Percentiles rank a stretch among this genome's conserved stretches.
Conservation (phyloP, 2,329 filamentous ascomycete genomes). For the Gnomoniopsis smithogilvyi region DNA sequence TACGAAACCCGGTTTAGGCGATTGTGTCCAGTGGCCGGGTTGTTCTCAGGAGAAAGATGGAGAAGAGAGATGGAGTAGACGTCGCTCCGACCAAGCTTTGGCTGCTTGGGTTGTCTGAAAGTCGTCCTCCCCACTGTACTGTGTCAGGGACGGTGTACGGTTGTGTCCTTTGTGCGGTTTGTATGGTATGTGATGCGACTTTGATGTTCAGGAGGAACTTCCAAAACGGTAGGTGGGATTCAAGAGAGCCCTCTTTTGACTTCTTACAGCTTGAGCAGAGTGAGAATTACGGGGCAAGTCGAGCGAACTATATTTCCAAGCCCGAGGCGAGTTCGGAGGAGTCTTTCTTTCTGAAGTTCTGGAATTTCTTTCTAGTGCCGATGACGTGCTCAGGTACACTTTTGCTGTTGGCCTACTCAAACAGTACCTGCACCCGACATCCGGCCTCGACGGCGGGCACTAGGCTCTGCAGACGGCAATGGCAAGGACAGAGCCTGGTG, state of each 20-base stretch:
- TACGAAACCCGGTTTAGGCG: conserved; percentile 17
- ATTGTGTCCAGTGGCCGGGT: conserved; percentile 1
- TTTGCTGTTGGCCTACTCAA: background rate
- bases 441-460: background rate
- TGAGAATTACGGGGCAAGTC: background rate
- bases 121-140: conserved; percentile 9
- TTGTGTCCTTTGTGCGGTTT: background rate
- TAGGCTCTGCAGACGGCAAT: background rate
- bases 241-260: background rate
- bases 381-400: conserved; percentile 19
- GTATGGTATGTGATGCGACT: background rate
- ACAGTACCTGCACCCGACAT: conserved; percentile 7
- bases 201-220: background rate
- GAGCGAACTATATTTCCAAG: conserved; percentile 2
- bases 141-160: conserved; percentile 12
- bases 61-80: background rate
- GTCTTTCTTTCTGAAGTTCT: background rate
- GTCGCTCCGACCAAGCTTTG: background rate
- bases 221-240: conserved; percentile 10
- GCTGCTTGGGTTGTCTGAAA: background rate
- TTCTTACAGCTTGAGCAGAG: background rate
- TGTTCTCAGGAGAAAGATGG: conserved; percentile 5
- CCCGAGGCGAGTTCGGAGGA: conserved; percentile 7
- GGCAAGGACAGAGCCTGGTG: conserved; percentile 4
- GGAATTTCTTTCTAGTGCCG: conserved; percentile 13